Percentiles rank a stretch among this genome's conserved stretches.
Conservation (phyloP, 306 rosid species). For the Datisca glomerata region DNA sequence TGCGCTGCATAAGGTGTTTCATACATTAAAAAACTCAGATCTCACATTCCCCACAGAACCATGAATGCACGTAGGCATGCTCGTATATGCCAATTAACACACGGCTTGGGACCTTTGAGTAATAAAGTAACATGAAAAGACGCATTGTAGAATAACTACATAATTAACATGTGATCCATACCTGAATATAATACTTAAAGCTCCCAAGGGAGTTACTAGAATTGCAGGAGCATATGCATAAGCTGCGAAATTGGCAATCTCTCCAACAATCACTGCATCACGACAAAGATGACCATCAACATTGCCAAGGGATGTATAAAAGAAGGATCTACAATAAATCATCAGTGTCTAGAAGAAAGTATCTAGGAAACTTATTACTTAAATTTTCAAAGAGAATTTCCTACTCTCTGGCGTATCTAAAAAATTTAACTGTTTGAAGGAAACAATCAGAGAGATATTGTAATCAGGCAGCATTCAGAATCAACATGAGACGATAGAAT, state of each 20-base stretch:
- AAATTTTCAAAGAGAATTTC: too few relatives aligned
- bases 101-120: too few relatives aligned
- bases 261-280: conserved; percentile 62
- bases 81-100: too few relatives aligned
- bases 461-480: too few relatives aligned
- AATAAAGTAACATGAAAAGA: too few relatives aligned
- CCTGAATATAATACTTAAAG: conserved; percentile 88
- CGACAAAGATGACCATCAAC: not conserved
- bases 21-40: conserved; percentile 6
- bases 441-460: too few relatives aligned
- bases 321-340: not conserved
- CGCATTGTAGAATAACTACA: not conserved
- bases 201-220: conserved; percentile 93
- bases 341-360: not conserved
- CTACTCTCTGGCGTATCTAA: too few relatives aligned
- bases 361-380: too few relatives aligned
- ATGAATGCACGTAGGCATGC: not conserved
- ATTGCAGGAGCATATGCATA: conserved; percentile 90
- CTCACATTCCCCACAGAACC: not conserved
- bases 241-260: conserved; percentile 85
- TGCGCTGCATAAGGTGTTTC: conserved; percentile 44
- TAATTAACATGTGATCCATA: conserved; percentile 7
- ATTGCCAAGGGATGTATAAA: too few relatives aligned
- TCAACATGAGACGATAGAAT: too few relatives aligned
- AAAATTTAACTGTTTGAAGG: too few relatives aligned